Base-by-base conservation (phyloP, 805 yeast species). In the Candida easanensis region DNA sequence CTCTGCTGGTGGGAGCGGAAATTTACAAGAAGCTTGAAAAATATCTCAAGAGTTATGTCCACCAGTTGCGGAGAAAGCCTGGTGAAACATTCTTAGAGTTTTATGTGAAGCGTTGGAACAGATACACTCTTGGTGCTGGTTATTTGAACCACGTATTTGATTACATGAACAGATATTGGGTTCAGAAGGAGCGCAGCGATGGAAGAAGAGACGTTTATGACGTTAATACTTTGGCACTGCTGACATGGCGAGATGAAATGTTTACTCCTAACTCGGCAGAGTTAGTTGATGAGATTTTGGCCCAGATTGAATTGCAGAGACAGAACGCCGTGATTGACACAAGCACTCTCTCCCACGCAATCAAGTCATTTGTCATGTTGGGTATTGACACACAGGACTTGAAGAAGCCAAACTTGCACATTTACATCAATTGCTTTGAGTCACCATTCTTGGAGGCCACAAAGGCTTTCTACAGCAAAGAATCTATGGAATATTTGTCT, bases 121-220 rank as follows among this genome's bases (percentile, higher is more conserved):
- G 98, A 47, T 93, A 77, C 62, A 80, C 95, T 18, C 80, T 88
- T 41, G 98, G 98, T 21, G 95, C 98, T 1, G 85, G 89, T 14
- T 86, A 88, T 64, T 68, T 93, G 62, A 89, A 88, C 63, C 93
- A 95, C 61, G 90, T 95, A 5, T 87, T 93, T 58, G 97, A 91
- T 62, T 93, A 93, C 65, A 81, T 93, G 77, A 93, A 93, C 65
- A 77, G 98, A 49, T 93, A 91, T 66, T 93, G 99, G 99, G 97
- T 95, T 34, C 86, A 85, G 54, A 90, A 95, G 59, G 98, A 91
- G 65, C 77, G 98, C 58, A 84, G 88, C 33, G 97, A 91, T 61
- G 97, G 97, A 15, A 79, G 88, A 57, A 76, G 89, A 50, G 89
- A 88, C 57, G 82, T 93, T 36, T 88, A 81, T 63, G 99, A 93